Percentiles rank a stretch among this genome's conserved stretches.
Evolutionary conservation across 2,329 filamentous ascomycete genomes (phyloP).

Genomic region (Arthroderma uncinatum): DNA sequence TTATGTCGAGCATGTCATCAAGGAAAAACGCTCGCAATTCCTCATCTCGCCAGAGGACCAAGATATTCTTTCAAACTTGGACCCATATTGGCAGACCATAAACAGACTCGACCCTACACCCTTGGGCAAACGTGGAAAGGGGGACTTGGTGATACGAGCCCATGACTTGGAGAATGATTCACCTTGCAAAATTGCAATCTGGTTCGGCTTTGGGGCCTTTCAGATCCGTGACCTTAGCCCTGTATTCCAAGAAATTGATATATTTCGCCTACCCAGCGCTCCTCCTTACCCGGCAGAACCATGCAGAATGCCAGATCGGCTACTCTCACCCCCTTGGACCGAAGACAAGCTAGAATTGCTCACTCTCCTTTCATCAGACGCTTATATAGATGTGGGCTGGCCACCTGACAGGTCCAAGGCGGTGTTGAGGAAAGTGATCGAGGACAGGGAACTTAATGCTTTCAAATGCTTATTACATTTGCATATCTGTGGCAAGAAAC

Average conservation of each 20-base stretch:
- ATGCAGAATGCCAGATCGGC: constrained; percentile 29
- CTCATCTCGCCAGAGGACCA: constrained; percentile 21
- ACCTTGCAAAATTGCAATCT: constrained; percentile 25
- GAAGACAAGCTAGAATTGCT: constrained; percentile 30
- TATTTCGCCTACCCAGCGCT: constrained; percentile 28
- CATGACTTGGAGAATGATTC: constrained; percentile 9
- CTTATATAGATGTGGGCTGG: constrained; percentile 30
- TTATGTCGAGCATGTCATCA: constrained; percentile 28
- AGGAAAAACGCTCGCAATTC: constrained; percentile 21
- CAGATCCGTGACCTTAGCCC: constrained; percentile 23
- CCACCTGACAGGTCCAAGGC: constrained; percentile 22
- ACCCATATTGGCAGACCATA: constrained; percentile 18
- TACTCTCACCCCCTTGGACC: constrained; percentile 32
- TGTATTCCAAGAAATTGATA: constrained; percentile 23
- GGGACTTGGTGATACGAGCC: constrained; percentile 23
- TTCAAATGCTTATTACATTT: constrained; percentile 25
- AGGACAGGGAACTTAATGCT: constrained; percentile 24
- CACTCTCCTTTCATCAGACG: constrained; percentile 26
- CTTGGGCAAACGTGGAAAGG: constrained; percentile 22
- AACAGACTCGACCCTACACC: constrained; percentile 17
- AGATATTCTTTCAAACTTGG: constrained; percentile 19
- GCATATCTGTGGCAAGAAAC: constrained; percentile 23
- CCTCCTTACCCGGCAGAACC: constrained; percentile 15
- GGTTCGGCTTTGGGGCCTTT: constrained; percentile 30
- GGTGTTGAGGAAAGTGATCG: constrained; percentile 27